phyloP scores from a whole-genome alignment of 192 early-diverging fungal species.

The Pilobolus umbonatus region DNA sequence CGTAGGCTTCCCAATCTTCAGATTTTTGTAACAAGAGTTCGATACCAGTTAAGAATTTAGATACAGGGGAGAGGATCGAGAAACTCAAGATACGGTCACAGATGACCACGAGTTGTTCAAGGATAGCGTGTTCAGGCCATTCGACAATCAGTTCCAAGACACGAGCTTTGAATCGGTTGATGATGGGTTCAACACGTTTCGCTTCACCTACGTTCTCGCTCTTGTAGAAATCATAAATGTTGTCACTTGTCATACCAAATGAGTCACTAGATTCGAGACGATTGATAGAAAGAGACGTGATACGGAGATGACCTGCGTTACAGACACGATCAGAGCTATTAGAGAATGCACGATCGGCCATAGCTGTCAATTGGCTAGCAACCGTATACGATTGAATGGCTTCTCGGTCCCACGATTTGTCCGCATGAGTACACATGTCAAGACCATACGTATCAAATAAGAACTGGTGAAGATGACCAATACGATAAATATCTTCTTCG shows the following conservation, averaged over 20 bases:
- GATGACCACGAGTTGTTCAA: slow-evolving; percentile 70
- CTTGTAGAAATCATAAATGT: slow-evolving; percentile 87
- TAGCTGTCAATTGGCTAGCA: slow-evolving; percentile 39
- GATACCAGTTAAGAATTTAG: slow-evolving; percentile 85
- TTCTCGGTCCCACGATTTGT: slow-evolving; percentile 15
- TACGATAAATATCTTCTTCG: slow-evolving; percentile 37
- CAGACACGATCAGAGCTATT: slow-evolving; percentile 9
- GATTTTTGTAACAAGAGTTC: slow-evolving; percentile 85
- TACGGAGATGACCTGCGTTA: slow-evolving; percentile 18
- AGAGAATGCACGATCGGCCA: slow-evolving; percentile 33
- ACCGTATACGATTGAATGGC: slow-evolving; percentile 30
- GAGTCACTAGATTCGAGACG: slow-evolving; percentile 25
- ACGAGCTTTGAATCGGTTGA: slow-evolving; percentile 55
- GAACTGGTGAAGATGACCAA: slow-evolving; percentile 47
- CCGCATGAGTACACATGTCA: slow-evolving; percentile 6
- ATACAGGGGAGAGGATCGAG: slow-evolving; percentile 74
- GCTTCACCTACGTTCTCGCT: slow-evolving; percentile 77
- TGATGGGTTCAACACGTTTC: slow-evolving; percentile 54
- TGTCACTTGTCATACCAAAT: slow-evolving; percentile 26
- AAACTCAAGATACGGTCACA: slow-evolving; percentile 57
- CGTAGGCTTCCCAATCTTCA: slow-evolving; percentile 93
- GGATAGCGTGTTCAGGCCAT: slow-evolving; percentile 91
- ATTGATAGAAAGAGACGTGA: slow-evolving; percentile 15
- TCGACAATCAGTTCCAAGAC: slow-evolving; percentile 58
- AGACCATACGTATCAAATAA: slow-evolving; percentile 30